Conservation (phyloP, 805 yeast species). For the Cyberlindnera americana region DNA sequence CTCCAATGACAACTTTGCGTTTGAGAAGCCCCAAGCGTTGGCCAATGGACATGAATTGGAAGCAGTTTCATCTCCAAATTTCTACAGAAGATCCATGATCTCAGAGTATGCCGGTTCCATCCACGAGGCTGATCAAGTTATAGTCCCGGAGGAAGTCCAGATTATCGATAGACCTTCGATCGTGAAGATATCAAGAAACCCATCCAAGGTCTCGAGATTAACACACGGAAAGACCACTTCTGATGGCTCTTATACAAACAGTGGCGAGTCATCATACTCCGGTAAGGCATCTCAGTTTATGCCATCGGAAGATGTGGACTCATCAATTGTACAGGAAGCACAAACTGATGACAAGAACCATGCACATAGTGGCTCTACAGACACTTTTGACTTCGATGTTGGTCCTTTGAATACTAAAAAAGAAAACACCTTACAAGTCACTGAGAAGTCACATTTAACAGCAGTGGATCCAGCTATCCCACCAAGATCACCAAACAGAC, state of each 20-base stretch:
- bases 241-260: conserved; percentile 1
- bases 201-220: conserved; percentile 8
- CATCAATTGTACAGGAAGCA: conserved; percentile 7
- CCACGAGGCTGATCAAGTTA: conserved; percentile 25
- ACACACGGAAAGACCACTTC: conserved; percentile 10
- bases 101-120: conserved; percentile 28
- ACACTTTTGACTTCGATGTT: conserved; percentile 23
- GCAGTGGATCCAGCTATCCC: conserved; percentile 24
- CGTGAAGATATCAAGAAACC: conserved; percentile 16
- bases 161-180: conserved; percentile 18
- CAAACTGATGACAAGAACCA: neutral
- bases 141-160: conserved; percentile 9
- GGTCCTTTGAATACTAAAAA: conserved; percentile 23
- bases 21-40: conserved; percentile 6
- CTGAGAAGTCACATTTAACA: conserved; percentile 16
- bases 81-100: conserved; percentile 22
- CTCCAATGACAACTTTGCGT: conserved; percentile 2
- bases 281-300: conserved; percentile 13
- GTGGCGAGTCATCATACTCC: conserved; percentile 13
- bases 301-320: neutral
- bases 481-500: conserved; percentile 29
- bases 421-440: conserved; percentile 3
- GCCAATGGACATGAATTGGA: too few species aligned
- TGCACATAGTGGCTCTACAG: conserved; percentile 13
- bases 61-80: conserved; percentile 7